These are phyloP conservation scores for Globisporangium cederbergense DNA, from an alignment of 352 stramenopile species.

Conservation along the genomic window DNA sequence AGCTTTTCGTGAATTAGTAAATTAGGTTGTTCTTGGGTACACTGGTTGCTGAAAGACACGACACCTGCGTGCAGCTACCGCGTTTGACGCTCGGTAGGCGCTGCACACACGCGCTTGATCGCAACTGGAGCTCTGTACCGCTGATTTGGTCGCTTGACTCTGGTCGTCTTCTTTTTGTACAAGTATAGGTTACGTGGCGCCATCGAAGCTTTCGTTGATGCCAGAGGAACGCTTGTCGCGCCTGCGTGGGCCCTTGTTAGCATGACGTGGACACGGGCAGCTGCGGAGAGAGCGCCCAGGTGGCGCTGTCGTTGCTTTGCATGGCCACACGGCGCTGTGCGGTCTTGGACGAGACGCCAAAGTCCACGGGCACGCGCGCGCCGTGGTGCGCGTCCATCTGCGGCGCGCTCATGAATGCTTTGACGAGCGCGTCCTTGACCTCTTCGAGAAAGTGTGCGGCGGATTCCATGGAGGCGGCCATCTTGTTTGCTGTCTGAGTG, in stretches of 20 bases:
- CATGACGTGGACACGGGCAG: conserved; percentile 10
- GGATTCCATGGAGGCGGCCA: conserved; percentile 15
- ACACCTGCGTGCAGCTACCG: not conserved
- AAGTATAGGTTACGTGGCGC: not conserved
- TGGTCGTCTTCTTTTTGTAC: not conserved
- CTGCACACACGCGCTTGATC: not conserved
- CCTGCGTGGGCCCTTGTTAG: not conserved
- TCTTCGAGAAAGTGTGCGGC: conserved; percentile 41
- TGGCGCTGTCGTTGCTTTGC: conserved; percentile 2
- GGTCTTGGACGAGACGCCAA: conserved; percentile 9
- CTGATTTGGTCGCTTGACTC: not conserved
- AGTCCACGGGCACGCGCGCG: conserved; percentile 60
- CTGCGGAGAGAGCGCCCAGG: conserved; percentile 8
- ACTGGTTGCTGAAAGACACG: not conserved
- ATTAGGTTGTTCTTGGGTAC: not conserved
- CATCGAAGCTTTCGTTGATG: not conserved
- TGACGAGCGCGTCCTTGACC: conserved; percentile 49
- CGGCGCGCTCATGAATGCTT: conserved; percentile 75
- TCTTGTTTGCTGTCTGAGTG: not conserved
- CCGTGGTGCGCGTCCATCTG: conserved; percentile 64
- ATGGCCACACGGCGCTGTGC: conserved; percentile 4
- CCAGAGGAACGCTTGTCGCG: not conserved
- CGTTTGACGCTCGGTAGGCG: not conserved
- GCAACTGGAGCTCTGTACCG: not conserved
- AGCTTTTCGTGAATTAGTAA: not conserved